These are phyloP conservation scores for Yarrowia keelungensis DNA, from an alignment of 805 yeast species.

Conservation along the genomic window DNA sequence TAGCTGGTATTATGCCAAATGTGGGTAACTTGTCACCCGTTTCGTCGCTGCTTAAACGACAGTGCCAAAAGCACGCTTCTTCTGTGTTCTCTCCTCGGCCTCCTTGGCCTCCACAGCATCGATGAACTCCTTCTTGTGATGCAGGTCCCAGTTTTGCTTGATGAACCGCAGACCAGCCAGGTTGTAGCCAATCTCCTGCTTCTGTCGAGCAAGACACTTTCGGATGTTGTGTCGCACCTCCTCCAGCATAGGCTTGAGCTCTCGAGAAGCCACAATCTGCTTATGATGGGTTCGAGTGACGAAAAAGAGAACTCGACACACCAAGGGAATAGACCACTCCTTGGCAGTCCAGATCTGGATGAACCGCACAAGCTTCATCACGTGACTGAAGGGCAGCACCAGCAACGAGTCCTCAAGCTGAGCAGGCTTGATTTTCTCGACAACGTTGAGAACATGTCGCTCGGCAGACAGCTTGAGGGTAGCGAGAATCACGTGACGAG, in stretches of 20 bases:
- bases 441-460: constrained; percentile 75
- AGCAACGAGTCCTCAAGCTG: constrained; percentile 92
- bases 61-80: constrained; percentile 68
- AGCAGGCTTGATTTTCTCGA: constrained; percentile 74
- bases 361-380: constrained; percentile 71
- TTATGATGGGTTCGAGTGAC: constrained; percentile 73
- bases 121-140: constrained; percentile 74
- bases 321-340: constrained; percentile 61
- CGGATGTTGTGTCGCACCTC: constrained; percentile 70
- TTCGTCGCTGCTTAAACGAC: neutral
- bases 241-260: constrained; percentile 67
- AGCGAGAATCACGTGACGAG: constrained; percentile 71
- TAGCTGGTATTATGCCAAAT: no score
- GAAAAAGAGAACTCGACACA: constrained; percentile 79
- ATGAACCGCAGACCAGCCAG: constrained; percentile 79
- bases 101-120: constrained; percentile 68
- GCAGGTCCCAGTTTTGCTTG: constrained; percentile 77
- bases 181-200: constrained; percentile 77
- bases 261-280: constrained; percentile 65
- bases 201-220: constrained; percentile 57
- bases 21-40: no score
- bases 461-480: constrained; percentile 77
- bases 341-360: constrained; percentile 74
- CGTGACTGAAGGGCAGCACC: constrained; percentile 88
- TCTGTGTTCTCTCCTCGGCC: constrained; percentile 61